A percentile compares a stretch with the other conserved stretches of the same genome.
These are phyloP conservation scores for Phytopythium ostracodes DNA, from an alignment of 352 stramenopile species.

Conservation along the genomic window DNA sequence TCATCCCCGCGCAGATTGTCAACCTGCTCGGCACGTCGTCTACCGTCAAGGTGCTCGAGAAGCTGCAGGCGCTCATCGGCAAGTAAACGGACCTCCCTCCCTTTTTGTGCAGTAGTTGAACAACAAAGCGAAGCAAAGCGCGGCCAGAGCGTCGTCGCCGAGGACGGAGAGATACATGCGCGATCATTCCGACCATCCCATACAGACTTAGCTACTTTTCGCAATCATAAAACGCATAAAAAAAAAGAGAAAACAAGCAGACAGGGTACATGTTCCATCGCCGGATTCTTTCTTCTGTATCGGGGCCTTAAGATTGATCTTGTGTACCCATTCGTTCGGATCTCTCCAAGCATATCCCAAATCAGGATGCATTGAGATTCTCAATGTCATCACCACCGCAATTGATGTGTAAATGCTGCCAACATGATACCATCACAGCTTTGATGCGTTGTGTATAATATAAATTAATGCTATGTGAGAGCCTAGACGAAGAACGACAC, in stretches of 20 bases:
- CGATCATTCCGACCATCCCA: not conserved
- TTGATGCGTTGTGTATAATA: conserved; percentile 9
- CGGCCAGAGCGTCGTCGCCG: no score
- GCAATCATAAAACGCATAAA: not conserved
- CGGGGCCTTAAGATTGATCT: no score
- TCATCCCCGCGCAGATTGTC: conserved; percentile 73
- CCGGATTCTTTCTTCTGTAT: no score
- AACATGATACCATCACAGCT: no score
- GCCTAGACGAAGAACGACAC: conserved; percentile 42
- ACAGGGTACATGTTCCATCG: not conserved
- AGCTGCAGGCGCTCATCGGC: conserved; percentile 45
- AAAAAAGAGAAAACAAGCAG: not conserved
- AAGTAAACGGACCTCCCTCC: conserved; percentile 19
- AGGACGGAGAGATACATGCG: not conserved
- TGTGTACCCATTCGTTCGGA: no score
- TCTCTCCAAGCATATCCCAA: no score
- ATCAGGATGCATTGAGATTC: no score
- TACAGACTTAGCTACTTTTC: not conserved
- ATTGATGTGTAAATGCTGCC: no score
- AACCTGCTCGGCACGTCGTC: conserved; percentile 84
- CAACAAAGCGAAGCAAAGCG: not conserved
- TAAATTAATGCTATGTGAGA: not conserved
- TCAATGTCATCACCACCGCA: no score
- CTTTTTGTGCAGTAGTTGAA: conserved; percentile 5
- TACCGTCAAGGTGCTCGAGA: conserved; percentile 78